Evolutionary conservation across 2,329 filamentous ascomycete genomes (phyloP), one percentile per base, ranked within the genome.

Genomic region (Trichothecium sympodiale): DNA sequence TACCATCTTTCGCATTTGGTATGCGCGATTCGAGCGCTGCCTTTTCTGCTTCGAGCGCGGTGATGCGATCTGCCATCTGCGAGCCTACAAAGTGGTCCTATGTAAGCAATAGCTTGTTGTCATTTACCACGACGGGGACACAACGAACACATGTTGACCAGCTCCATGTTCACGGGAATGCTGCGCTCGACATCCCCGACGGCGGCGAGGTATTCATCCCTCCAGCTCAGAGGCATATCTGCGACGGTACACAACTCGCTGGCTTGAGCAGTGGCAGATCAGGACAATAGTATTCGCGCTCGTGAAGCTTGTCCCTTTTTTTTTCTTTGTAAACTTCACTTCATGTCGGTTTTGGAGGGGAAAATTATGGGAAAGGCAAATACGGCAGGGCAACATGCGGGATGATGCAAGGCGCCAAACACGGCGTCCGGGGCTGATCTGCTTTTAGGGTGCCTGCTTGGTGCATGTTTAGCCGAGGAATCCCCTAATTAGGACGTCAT

Each of bases 81-180:
- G 75, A 75, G 58, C 77, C 78, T 83, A 39, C 18, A 10, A 29
- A 7, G 20, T 29, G 33, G 41, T 38, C 34, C 38, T 30, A 13
- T 6, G 20, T 25, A 25, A 25, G 20, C 20, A 25, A 25, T 14
- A 6, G 13, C n/a, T 8, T 14, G 6, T 31, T 23, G n/a, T 18
- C 14, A 20, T 25, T 25, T 25, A 4, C 15, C 17, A 8, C 8
- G n/a, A 26, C n/a, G 15, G 16, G 38, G 39, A 27, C 34, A 36
- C 20, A n/a, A 55, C 74, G 46, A 55, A 94, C 88, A 94, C 42
- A 83, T 80, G 54, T 86, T 71, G 49, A 94, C 82, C 41, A 93
- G 71, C 35, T 77, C 71, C 49, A 65, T 63, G 45, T 75, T 74
- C 41, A 76, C 63, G 5, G 69, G 66, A 45, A 63, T 69, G 39